Percentiles rank a stretch among this genome's conserved stretches.
Conservation (phyloP, 2,329 filamentous ascomycete genomes). For the Arthroderma sp. region DNA sequence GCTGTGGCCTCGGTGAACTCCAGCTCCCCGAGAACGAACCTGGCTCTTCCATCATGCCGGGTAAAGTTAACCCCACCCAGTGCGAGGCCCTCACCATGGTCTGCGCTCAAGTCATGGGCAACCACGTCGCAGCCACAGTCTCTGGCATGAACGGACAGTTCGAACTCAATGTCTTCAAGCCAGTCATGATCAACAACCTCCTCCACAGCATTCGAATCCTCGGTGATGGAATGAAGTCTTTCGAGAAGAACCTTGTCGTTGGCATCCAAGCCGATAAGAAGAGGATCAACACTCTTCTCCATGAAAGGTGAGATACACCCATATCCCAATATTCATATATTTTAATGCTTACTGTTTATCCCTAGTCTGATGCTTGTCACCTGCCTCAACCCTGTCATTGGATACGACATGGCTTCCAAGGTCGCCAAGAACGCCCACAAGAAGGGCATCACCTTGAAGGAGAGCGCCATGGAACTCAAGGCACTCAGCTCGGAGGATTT, state of each 20-base stretch:
- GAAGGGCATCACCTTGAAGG: constrained; percentile 87
- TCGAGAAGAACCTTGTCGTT: constrained; percentile 81
- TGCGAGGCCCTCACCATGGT: constrained; percentile 97
- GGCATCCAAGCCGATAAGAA: constrained; percentile 89
- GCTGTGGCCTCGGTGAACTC: constrained; percentile 89
- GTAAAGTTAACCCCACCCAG: constrained; percentile 98
- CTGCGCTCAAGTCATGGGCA: constrained; percentile 94
- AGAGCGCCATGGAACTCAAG: constrained; percentile 85
- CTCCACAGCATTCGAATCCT: constrained; percentile 83
- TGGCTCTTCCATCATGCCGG: constrained; percentile 95
- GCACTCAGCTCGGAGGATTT: constrained; percentile 83
- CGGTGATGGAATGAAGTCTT: constrained; percentile 84
- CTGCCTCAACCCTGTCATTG: constrained; percentile 93
- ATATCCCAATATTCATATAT: neutral
- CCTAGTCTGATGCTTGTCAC: constrained; percentile 89
- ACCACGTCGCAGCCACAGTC: constrained; percentile 84
- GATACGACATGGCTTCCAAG: constrained; percentile 93
- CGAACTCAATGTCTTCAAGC: constrained; percentile 98
- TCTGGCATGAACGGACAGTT: constrained; percentile 97
- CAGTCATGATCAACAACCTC: constrained; percentile 86
- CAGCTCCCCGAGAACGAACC: constrained; percentile 95
- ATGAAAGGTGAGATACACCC: constrained; percentile 61
- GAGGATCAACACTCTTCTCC: constrained; percentile 77
- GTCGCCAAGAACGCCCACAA: constrained; percentile 98
- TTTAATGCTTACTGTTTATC: constrained; percentile 7